Base-by-base conservation (phyloP, 495 filamentous ascomycete species). In the Hypoxylon crocopeplum region DNA sequence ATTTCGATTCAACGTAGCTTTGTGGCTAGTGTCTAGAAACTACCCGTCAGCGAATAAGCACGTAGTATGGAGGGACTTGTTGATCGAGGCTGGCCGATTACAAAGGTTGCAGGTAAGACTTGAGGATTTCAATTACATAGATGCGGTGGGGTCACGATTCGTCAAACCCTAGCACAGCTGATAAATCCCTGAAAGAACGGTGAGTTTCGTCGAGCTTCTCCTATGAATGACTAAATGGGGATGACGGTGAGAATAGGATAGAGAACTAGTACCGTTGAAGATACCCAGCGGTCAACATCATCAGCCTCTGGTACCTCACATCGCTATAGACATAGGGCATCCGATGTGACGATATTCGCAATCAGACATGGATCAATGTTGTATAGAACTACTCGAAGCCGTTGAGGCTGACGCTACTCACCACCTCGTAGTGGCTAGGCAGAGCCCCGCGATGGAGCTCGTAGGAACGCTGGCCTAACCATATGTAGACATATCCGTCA, bases 401-500 rank as follows among this genome's bases (percentile, higher is more conserved):
- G 30, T 40, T 45, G 48, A 63, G 59, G 59, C 59, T 63, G 59
- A 54, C 30, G 47, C 56, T 36, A 51, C 39, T 39, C 22, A 8
- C 15, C 13, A 29, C 46, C 33, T 41, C 40, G 44, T 30, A 40
- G 47, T 50, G 22, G 36, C 25, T 46, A 52, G 36, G 42, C 48
- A 63, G 47, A 58, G 60, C 48, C 48, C 37, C 49, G 27, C 53
- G 54, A 64, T 55, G 49, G 60, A 64, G 54, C 38, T 41, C n/a
- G 53, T 54, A 46, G 60, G 48, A 58, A 54, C 33, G n/a, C n/a
- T 17, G 22, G 7, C 37, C 48, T 64, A 64, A 27, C 60, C 44
- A 21, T 21, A 64, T 53, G 13, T 15, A 19, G 60, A 11, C 21
- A 54, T 57, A 64, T 49, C 20, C 11, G 37, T 53, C 54, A 52